Evolutionary conservation across 495 filamentous ascomycete species (phyloP), one percentile per base, ranked within the genome.

Genomic region (Xylaria castorea): DNA sequence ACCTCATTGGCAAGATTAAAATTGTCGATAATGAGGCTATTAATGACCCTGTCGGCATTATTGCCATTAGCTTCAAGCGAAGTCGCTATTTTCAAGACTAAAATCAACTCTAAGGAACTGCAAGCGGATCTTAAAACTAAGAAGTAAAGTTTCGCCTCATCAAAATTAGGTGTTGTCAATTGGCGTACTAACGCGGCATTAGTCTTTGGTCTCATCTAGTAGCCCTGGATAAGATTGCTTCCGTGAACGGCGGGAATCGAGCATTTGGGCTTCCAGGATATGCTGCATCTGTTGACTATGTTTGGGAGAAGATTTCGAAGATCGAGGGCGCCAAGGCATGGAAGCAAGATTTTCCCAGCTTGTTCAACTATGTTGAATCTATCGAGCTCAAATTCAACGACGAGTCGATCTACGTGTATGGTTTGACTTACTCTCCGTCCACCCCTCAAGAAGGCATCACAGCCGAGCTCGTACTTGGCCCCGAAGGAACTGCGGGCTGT

Each of bases 241-340:
- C 66, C 18, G 74, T 73, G 3, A 83, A 86, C 70, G 83, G 83
- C 3, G 83, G 82, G 16, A 87, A 86, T 68, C 78, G 85, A 9
- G 85, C 85, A 50, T 87, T 87, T 63, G 85, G 85, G 7, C 71
- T 81, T 27, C 82, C 84, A 0, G 85, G 85, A 22, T 86, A 85
- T 75, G 71, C 72, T 4, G 85, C 83, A 2, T 85, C 84, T 4
- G 78, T 83, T 20, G 82, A 87, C 60, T 86, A 66, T 68, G 76
- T 87, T 58, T 75, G 78, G 32, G 71, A 75, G 9, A 73, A 74
- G 5, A 66, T 79, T 5, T 75, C 76, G 71, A 76, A 78, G 2
- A 75, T 77, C 46, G 55, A 74, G 11, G 69, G 71, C 22, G 80
- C 73, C 11, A 76, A 76, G 32, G 61, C 79, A 20, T 83, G 78